Evolutionary conservation across 2,329 filamentous ascomycete genomes (phyloP).

Genomic region (Pseudogymnoascus sp.): DNA sequence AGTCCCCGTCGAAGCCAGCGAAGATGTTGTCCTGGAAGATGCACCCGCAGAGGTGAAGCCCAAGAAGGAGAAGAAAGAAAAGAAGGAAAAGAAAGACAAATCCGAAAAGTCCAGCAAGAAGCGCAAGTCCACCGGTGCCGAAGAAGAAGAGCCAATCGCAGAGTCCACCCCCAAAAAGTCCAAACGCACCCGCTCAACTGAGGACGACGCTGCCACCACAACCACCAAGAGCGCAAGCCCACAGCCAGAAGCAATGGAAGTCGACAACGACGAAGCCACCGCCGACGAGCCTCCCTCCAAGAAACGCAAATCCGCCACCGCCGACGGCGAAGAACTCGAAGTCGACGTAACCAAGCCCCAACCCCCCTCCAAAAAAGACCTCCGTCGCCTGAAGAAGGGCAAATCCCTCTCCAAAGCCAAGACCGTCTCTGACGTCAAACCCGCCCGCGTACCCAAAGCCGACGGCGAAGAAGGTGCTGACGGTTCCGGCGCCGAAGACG

Average conservation of each 20-base stretch:
- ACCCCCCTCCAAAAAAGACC: constrained; percentile 87
- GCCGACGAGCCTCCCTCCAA: constrained; percentile 21
- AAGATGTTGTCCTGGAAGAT: neutral
- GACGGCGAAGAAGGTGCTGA: constrained; percentile 30
- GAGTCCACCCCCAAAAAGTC: neutral
- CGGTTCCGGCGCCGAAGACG: neutral
- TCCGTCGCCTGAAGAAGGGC: constrained; percentile 81
- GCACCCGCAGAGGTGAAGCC: constrained; percentile 10
- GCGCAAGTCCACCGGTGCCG: constrained; percentile 36
- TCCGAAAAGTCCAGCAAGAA: constrained; percentile 29
- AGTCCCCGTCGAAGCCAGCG: neutral
- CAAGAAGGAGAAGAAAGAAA: constrained; percentile 15
- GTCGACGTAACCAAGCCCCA: constrained; percentile 86
- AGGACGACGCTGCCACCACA: neutral
- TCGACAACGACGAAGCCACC: neutral
- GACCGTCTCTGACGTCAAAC: constrained; percentile 31
- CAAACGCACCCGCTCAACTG: constrained; percentile 2
- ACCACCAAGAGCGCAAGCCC: constrained; percentile 12
- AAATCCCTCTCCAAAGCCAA: constrained; percentile 45
- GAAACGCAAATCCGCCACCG: constrained; percentile 58
- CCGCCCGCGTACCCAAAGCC: constrained; percentile 23
- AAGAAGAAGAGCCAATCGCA: neutral
- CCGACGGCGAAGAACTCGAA: constrained; percentile 62
- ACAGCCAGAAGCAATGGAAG: neutral
- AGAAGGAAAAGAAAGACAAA: constrained; percentile 26